Evolutionary conservation across 805 yeast genomes (phyloP).

Genomic region (Lipomyces yamadae): DNA sequence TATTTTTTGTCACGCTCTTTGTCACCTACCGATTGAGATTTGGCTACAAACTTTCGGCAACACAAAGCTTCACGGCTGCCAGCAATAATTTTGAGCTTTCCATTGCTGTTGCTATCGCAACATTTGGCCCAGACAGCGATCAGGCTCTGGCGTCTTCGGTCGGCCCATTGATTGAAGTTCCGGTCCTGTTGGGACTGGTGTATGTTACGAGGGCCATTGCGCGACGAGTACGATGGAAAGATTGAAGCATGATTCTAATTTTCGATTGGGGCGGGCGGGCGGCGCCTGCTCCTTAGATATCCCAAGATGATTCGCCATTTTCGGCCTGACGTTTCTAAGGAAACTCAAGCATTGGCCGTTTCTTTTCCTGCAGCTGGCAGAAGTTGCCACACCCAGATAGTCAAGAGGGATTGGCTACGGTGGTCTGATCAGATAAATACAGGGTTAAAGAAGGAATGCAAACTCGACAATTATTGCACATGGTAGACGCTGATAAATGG

Average conservation of each 20-base stretch:
- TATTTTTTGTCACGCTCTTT: slow-evolving; percentile 53
- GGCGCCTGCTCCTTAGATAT: too few relatives aligned
- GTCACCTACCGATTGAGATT: slow-evolving; percentile 38
- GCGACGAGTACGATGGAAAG: slow-evolving; percentile 13
- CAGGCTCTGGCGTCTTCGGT: slow-evolving; percentile 62
- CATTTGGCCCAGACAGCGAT: slow-evolving; percentile 57
- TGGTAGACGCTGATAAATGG: too few relatives aligned
- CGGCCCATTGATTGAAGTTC: slow-evolving; percentile 63
- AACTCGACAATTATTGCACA: too few relatives aligned
- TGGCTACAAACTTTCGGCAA: slow-evolving; percentile 49
- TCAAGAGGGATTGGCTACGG: too few relatives aligned
- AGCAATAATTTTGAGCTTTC: slow-evolving; percentile 63
- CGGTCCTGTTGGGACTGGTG: slow-evolving; percentile 48
- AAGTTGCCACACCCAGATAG: too few relatives aligned
- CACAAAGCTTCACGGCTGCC: slow-evolving; percentile 63
- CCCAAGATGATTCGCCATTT: too few relatives aligned
- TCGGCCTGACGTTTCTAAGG: too few relatives aligned
- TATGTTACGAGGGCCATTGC: slow-evolving; percentile 21
- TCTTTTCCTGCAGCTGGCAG: too few relatives aligned
- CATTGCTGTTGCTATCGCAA: slow-evolving; percentile 57
- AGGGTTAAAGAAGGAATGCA: too few relatives aligned
- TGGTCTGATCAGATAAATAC: too few relatives aligned
- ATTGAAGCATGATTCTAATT: not conserved
- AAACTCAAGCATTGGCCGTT: too few relatives aligned
- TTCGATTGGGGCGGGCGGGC: too few relatives aligned